Percentiles rank a stretch among this genome's conserved stretches.
Evolutionary conservation across 768 basidiomycete genomes (phyloP).

Genomic region (Trametes elegans): DNA sequence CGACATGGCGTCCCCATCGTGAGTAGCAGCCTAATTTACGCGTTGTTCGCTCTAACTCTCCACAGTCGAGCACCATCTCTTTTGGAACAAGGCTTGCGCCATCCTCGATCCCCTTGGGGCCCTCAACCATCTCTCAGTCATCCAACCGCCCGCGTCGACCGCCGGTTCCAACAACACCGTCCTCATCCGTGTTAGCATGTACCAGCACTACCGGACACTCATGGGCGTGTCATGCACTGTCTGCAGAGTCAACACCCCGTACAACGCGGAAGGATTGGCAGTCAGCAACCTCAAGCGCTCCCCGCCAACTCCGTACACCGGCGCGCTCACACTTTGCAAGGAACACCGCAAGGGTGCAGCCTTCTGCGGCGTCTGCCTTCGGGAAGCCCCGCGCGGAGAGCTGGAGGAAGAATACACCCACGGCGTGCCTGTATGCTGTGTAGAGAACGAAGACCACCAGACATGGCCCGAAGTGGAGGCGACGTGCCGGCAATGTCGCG

Average conservation of each 20-base stretch:
- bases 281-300: slow-evolving; percentile 42
- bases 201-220: slow-evolving; percentile 63
- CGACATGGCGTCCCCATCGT: slow-evolving; percentile 60
- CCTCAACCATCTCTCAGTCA: slow-evolving; percentile 46
- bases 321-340: slow-evolving; percentile 51
- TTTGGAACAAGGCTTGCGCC: slow-evolving; percentile 65
- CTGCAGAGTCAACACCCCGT: slow-evolving; percentile 67
- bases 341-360: slow-evolving; percentile 57
- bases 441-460: slow-evolving; percentile 73
- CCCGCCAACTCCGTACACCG: slow-evolving; percentile 41
- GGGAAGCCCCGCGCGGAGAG: slow-evolving; percentile 53
- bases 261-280: slow-evolving; percentile 48
- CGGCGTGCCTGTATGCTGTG: slow-evolving; percentile 41
- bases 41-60: slow-evolving; percentile 1
- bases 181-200: slow-evolving; percentile 37
- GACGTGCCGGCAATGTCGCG: slow-evolving; percentile 66
- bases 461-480: slow-evolving; percentile 63
- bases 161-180: slow-evolving; percentile 25
- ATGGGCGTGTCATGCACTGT: slow-evolving; percentile 54
- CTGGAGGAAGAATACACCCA: slow-evolving; percentile 34
- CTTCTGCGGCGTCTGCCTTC: slow-evolving; percentile 69
- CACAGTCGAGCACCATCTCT: slow-evolving; percentile 65
- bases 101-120: slow-evolving; percentile 62
- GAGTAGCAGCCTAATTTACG: slow-evolving; percentile 32
- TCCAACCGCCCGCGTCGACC: slow-evolving; percentile 33